phyloP scores from a whole-genome alignment of 148 eudicot genomes.

The Fagopyrum esculentum region DNA sequence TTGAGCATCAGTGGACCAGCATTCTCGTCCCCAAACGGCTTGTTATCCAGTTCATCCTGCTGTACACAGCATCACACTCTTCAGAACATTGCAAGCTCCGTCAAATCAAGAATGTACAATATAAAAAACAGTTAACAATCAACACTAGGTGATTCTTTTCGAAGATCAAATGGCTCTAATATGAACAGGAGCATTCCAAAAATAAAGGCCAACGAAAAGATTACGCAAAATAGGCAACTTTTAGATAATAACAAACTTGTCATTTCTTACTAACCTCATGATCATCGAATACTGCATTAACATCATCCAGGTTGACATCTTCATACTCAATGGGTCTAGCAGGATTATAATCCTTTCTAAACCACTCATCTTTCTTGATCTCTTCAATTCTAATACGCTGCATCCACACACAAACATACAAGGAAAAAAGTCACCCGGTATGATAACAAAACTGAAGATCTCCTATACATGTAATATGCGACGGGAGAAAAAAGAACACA shows the following conservation, averaged over 20 bases:
- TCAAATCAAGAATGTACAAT: background rate
- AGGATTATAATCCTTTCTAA: slow-evolving; percentile 69
- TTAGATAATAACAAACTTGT: too few relatives aligned
- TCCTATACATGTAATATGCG: too few relatives aligned
- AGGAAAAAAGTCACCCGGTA: too few relatives aligned
- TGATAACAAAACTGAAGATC: too few relatives aligned
- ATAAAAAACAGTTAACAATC: too few relatives aligned
- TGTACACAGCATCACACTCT: slow-evolving; percentile 4
- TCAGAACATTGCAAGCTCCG: background rate
- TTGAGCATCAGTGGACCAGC: slow-evolving; percentile 71
- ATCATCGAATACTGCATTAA: slow-evolving; percentile 89
- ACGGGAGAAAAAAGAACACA: background rate
- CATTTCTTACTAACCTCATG: slow-evolving; percentile 53
- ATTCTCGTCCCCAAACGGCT: slow-evolving; percentile 42
- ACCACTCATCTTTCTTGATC: slow-evolving; percentile 90
- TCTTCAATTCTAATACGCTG: slow-evolving; percentile 84
- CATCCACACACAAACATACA: slow-evolving; percentile 11
- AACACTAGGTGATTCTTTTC: too few relatives aligned
- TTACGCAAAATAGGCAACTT: background rate
- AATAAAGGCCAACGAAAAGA: background rate
- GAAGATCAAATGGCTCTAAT: background rate
- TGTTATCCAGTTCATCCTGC: slow-evolving; percentile 54
- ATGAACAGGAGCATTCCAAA: background rate
- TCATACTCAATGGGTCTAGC: slow-evolving; percentile 63
- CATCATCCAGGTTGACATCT: slow-evolving; percentile 91